Percentiles rank a stretch among this genome's conserved stretches.
phyloP scores from a whole-genome alignment of 768 basidiomycete genomes.

The Terana coerulea region DNA sequence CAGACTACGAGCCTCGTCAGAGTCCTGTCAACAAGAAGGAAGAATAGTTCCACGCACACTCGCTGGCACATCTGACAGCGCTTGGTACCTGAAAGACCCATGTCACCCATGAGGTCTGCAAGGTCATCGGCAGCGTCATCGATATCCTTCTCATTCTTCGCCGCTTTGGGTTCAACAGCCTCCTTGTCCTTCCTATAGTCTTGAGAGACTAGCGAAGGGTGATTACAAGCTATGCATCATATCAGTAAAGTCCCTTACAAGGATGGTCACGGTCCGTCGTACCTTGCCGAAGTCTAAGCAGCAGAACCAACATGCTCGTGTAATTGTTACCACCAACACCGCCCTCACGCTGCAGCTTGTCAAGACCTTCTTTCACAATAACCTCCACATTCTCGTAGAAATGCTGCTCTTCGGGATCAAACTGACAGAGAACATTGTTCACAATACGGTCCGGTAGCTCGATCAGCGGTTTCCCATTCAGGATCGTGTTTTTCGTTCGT shows the following conservation, averaged over 20 bases:
- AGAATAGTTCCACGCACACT: slow-evolving; percentile 41
- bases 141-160: slow-evolving; percentile 48
- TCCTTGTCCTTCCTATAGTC: slow-evolving; percentile 72
- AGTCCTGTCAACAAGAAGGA: background rate
- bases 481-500: slow-evolving; percentile 66
- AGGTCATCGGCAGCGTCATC: slow-evolving; percentile 72
- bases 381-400: slow-evolving; percentile 70
- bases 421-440: slow-evolving; percentile 69
- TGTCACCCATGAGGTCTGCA: slow-evolving; percentile 63
- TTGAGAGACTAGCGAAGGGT: slow-evolving; percentile 77
- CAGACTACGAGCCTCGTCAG: slow-evolving; percentile 2
- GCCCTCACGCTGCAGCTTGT: slow-evolving; percentile 56
- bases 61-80: slow-evolving; percentile 80
- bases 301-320: slow-evolving; percentile 64
- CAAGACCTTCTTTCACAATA: slow-evolving; percentile 36
- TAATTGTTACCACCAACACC: slow-evolving; percentile 51
- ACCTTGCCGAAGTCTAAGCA: slow-evolving; percentile 90
- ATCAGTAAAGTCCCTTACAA: background rate
- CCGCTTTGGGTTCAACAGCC: slow-evolving; percentile 64
- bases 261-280: slow-evolving; percentile 18
- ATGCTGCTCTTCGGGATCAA: slow-evolving; percentile 68
- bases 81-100: slow-evolving; percentile 53
- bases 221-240: slow-evolving; percentile 71
- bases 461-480: slow-evolving; percentile 81
- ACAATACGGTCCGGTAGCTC: slow-evolving; percentile 75